phyloP scores from a whole-genome alignment of 2,329 filamentous ascomycete genomes.

The Sporothrix protearum region DNA sequence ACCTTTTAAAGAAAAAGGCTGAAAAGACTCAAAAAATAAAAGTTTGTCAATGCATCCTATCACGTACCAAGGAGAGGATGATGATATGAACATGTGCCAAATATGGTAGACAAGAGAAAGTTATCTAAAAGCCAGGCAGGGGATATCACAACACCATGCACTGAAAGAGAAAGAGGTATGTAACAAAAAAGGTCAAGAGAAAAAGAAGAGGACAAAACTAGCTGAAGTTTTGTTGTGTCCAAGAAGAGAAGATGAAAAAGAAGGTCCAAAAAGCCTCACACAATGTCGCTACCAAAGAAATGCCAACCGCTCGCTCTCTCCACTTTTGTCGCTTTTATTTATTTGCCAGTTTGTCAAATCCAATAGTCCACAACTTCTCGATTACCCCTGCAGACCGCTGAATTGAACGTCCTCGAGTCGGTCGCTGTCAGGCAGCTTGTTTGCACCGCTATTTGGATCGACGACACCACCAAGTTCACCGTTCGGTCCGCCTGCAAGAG shows the following conservation, averaged over 20 bases:
- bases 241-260: not conserved
- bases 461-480: not conserved
- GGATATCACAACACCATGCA: not conserved
- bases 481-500: not conserved
- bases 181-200: not conserved
- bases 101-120: not conserved
- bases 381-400: slow-evolving; percentile 6
- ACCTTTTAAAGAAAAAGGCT: not conserved
- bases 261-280: not conserved
- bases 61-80: not conserved
- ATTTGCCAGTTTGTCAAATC: not conserved
- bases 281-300: not conserved
- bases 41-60: not conserved
- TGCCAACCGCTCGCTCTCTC: slow-evolving; percentile 5
- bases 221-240: not conserved
- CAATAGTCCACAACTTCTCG: not conserved
- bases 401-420: slow-evolving; percentile 28
- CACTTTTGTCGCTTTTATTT: slow-evolving; percentile 2
- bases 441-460: not conserved
- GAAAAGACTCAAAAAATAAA: not conserved
- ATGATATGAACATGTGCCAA: not conserved
- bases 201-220: not conserved
- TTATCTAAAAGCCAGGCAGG: not conserved
- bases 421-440: slow-evolving; percentile 24
- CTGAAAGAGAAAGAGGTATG: not conserved